Evolutionary conservation across 805 yeast genomes (phyloP).

Genomic region (Candida patagonica): DNA sequence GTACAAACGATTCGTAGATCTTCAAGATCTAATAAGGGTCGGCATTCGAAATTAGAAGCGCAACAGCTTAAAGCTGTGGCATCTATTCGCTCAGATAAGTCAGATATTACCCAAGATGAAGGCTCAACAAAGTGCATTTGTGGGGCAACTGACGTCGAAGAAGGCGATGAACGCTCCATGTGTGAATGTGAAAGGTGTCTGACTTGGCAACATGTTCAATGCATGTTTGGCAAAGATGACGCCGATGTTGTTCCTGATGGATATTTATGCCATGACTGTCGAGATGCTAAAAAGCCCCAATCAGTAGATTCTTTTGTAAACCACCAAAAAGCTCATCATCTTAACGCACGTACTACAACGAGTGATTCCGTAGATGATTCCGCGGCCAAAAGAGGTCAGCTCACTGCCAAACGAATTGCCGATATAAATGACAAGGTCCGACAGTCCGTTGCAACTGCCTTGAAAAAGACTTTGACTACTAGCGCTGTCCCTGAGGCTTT

Average conservation of each 20-base stretch:
- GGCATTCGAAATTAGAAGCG: constrained; percentile 22
- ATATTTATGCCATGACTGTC: constrained; percentile 48
- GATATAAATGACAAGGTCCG: constrained; percentile 27
- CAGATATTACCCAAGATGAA: constrained; percentile 11
- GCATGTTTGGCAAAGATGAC: constrained; percentile 42
- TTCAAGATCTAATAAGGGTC: constrained; percentile 32
- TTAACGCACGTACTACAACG: neutral
- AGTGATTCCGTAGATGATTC: too few relatives aligned
- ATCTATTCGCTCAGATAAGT: constrained; percentile 1
- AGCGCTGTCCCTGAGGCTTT: constrained; percentile 29
- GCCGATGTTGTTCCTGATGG: constrained; percentile 39
- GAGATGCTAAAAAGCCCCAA: neutral
- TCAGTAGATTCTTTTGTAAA: constrained; percentile 1
- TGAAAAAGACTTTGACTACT: constrained; percentile 35
- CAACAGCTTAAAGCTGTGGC: constrained; percentile 4
- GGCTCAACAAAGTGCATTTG: constrained; percentile 25
- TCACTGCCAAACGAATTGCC: constrained; percentile 4
- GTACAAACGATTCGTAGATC: constrained; percentile 28
- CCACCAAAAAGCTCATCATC: neutral
- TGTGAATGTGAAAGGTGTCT: constrained; percentile 55
- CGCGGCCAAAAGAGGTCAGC: neutral
- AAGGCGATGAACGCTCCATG: constrained; percentile 40
- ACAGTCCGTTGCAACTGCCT: constrained; percentile 42
- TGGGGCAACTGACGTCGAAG: constrained; percentile 22
- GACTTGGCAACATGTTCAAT: constrained; percentile 62